Percentiles rank a stretch among this genome's conserved stretches.
phyloP scores from a whole-genome alignment of 2,329 filamentous ascomycete genomes.

The Lachnellula cervina region DNA sequence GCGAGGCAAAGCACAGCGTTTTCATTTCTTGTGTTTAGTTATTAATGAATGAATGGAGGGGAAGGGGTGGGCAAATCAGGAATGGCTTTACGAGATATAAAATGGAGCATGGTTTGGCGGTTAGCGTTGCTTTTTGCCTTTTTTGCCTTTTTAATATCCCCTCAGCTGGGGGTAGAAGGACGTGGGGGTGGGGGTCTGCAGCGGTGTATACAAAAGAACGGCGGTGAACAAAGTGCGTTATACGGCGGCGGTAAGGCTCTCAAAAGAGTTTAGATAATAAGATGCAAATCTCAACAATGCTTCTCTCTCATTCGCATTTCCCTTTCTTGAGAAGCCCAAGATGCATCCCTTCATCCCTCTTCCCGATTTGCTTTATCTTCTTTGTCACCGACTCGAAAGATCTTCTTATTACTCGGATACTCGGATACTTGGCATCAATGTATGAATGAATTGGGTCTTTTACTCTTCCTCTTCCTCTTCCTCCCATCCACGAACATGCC shows the following conservation, averaged over 20 bases:
- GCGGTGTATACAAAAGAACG: constrained; percentile 12
- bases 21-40: background rate
- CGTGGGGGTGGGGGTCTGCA: background rate
- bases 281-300: constrained; percentile 15
- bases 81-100: constrained; percentile 19
- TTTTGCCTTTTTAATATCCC: constrained; percentile 3
- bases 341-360: too few relatives aligned
- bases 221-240: constrained; percentile 6
- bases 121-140: constrained; percentile 21
- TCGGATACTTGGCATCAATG: too few relatives aligned
- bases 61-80: constrained; percentile 8
- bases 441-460: too few relatives aligned
- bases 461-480: too few relatives aligned
- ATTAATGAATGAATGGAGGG: constrained; percentile 15
- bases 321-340: too few relatives aligned
- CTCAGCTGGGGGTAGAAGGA: background rate
- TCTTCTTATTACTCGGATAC: too few relatives aligned
- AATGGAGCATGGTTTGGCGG: constrained; percentile 23
- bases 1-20: background rate
- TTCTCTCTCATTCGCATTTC: too few relatives aligned
- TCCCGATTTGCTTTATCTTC: too few relatives aligned
- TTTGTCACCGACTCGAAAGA: too few relatives aligned
- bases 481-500: too few relatives aligned
- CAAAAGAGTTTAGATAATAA: constrained; percentile 12
- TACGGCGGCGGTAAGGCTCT: background rate